Percentiles rank a stretch among this genome's conserved stretches.
These are phyloP conservation scores for Annulohypoxylon moriforme DNA, from an alignment of 495 filamentous ascomycete species.

Conservation along the genomic window DNA sequence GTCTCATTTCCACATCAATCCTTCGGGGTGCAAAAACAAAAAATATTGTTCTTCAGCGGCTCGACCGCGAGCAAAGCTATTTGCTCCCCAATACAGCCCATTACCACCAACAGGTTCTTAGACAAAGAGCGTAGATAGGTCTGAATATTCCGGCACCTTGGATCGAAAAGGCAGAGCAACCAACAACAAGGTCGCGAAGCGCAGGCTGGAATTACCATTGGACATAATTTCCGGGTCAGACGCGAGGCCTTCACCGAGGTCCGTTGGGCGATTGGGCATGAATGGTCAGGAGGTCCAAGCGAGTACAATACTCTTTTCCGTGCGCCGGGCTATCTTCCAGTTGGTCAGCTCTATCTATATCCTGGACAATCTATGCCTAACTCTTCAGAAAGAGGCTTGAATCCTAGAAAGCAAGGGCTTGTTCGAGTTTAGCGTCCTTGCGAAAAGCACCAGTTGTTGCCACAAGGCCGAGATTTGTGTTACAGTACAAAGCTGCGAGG, in stretches of 20 bases:
- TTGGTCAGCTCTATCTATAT: conserved; percentile 52
- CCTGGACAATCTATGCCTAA: conserved; percentile 49
- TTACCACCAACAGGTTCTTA: conserved; percentile 13
- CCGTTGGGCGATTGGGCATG: conserved; percentile 52
- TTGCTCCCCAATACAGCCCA: background rate
- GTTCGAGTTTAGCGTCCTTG: conserved; percentile 45
- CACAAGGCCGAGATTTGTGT: conserved; percentile 48
- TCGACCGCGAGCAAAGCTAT: conserved; percentile 9
- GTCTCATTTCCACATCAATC: conserved; percentile 34
- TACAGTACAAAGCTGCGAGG: conserved; percentile 43
- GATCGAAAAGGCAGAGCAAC: conserved; percentile 34
- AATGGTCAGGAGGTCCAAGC: conserved; percentile 54
- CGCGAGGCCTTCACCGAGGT: conserved; percentile 50
- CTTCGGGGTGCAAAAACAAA: conserved; percentile 20
- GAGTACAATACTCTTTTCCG: conserved; percentile 48
- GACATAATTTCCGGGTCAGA: conserved; percentile 55
- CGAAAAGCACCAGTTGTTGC: conserved; percentile 31
- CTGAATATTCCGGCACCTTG: conserved; percentile 38
- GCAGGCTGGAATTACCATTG: conserved; percentile 48
- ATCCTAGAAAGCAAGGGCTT: conserved; percentile 45
- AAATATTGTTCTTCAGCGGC: conserved; percentile 35
- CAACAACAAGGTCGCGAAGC: conserved; percentile 48
- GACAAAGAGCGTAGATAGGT: conserved; percentile 21
- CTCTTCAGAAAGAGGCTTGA: conserved; percentile 42
- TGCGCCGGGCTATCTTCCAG: conserved; percentile 53